Percentiles rank a stretch among this genome's conserved stretches.
phyloP scores from a whole-genome alignment of 73 alveolate genomes.

The Paramecium pentaurelia region DNA sequence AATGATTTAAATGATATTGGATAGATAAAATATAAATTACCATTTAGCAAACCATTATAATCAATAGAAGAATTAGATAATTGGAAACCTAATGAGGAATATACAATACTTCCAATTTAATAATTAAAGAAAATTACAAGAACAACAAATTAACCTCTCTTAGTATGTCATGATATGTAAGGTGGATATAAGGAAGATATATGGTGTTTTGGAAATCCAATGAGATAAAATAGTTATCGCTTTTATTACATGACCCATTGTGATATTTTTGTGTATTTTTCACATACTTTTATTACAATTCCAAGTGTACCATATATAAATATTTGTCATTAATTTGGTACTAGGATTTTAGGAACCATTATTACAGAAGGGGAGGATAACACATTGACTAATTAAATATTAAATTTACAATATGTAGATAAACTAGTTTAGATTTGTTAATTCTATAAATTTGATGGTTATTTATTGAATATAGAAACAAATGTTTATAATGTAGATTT shows the following conservation, averaged over 20 bases:
- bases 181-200: slow-evolving; percentile 55
- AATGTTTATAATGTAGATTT: slow-evolving; percentile 53
- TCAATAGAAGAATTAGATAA: slow-evolving; percentile 12
- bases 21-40: slow-evolving; percentile 1
- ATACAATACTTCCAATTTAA: slow-evolving; percentile 4
- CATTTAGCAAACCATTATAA: slow-evolving; percentile 15
- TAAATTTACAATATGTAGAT: slow-evolving; percentile 46
- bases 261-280: slow-evolving; percentile 73
- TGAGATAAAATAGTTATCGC: slow-evolving; percentile 62
- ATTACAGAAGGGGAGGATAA: slow-evolving; percentile 53
- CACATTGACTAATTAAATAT: neutral
- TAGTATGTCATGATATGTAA: slow-evolving; percentile 62
- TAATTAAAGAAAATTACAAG: neutral
- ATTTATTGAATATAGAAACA: slow-evolving; percentile 75
- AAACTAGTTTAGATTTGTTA: slow-evolving; percentile 65
- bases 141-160: neutral
- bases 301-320: slow-evolving; percentile 71
- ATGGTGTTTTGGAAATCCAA: slow-evolving; percentile 30
- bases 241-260: slow-evolving; percentile 68
- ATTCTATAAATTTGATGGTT: slow-evolving; percentile 75
- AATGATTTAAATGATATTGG: neutral
- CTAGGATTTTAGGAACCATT: slow-evolving; percentile 63
- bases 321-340: slow-evolving; percentile 70
- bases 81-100: slow-evolving; percentile 2
- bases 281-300: slow-evolving; percentile 67